Base-by-base conservation (phyloP, 345 rosid genomes). In the Erysimum cheiranthoides region DNA sequence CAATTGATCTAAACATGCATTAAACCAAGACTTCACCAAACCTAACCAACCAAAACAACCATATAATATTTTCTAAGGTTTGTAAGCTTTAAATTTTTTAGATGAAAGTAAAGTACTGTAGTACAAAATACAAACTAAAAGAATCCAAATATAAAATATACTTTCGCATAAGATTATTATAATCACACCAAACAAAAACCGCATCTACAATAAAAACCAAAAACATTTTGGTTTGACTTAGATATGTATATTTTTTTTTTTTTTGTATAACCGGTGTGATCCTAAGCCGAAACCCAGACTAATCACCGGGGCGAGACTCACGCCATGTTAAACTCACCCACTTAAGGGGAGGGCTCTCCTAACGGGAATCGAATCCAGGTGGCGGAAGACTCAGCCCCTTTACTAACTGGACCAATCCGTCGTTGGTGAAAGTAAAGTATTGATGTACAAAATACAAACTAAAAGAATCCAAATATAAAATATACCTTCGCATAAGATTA, bases 181-280 rank as follows among this genome's bases (percentile, higher is more conserved):
- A 53, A 53, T 63, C 21, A 66, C 34, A 45, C 66, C 46, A 74
- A 35, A 67, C 36, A 45, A 39, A 72, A 32, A 39, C 9, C 17
- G 39, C n/a, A 70, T 31, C 5, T 58, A 43, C 43, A 60, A 6
- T 14, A 54, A 40, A 40, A 10, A 61, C 53, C 9, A 52, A 39
- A 63, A 31, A 30, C 35, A 38, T 52, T 30, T 13, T 31, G 18
- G 21, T 34, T 53, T 54, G 71, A 57, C 58, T 43, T 58, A 21
- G 13, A 34, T 53, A 47, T 50, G 16, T 67, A n/a, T n/a, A n/a
- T n/a, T n/a, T n/a, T n/a, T n/a, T n/a, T n/a, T n/a, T n/a, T n/a
- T n/a, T n/a, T n/a, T n/a, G n/a, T n/a, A n/a, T n/a, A n/a, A n/a
- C n/a, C n/a, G n/a, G n/a, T n/a, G n/a, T n/a, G n/a, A n/a, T n/a